Evolutionary conservation across 345 rosid genomes (phyloP).

Genomic region (Acer saccharum): DNA sequence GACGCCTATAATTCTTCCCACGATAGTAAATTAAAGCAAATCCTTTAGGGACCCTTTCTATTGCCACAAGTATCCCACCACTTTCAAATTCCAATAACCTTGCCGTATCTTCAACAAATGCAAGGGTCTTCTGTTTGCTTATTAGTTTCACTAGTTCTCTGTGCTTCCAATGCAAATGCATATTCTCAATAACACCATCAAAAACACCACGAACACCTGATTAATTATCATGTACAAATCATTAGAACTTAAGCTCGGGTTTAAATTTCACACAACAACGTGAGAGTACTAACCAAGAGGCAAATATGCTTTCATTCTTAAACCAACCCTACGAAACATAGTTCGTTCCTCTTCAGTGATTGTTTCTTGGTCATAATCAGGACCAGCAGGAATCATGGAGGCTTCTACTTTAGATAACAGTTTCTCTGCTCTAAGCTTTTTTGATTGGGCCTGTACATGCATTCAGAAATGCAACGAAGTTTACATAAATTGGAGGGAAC

Average conservation of each 20-base stretch:
- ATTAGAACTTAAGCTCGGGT: slow-evolving; percentile 22
- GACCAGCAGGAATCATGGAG: slow-evolving; percentile 91
- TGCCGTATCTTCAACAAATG: slow-evolving; percentile 94
- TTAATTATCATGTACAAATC: slow-evolving; percentile 13
- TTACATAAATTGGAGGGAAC: slow-evolving; percentile 8
- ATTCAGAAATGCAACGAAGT: slow-evolving; percentile 20
- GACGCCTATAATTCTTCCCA: slow-evolving; percentile 90
- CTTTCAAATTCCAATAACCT: slow-evolving; percentile 91
- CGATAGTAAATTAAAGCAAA: slow-evolving; percentile 86
- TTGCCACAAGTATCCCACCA: slow-evolving; percentile 92
- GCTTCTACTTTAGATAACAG: slow-evolving; percentile 86
- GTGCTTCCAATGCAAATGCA: slow-evolving; percentile 99
- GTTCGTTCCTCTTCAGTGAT: slow-evolving; percentile 89
- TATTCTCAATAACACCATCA: slow-evolving; percentile 97
- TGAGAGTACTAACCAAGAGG: slow-evolving; percentile 71
- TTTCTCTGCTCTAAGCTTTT: slow-evolving; percentile 86
- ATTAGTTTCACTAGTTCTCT: slow-evolving; percentile 97
- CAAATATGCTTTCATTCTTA: slow-evolving; percentile 91
- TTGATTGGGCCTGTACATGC: slow-evolving; percentile 73
- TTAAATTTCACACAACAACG: slow-evolving; percentile 8
- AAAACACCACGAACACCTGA: slow-evolving; percentile 98
- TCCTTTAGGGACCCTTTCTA: slow-evolving; percentile 95
- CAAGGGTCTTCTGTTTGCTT: slow-evolving; percentile 83
- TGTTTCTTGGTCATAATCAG: slow-evolving; percentile 97
- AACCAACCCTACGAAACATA: slow-evolving; percentile 91